phyloP scores from a whole-genome alignment of 2,329 filamentous ascomycete species.

The Claviceps arundinis region DNA sequence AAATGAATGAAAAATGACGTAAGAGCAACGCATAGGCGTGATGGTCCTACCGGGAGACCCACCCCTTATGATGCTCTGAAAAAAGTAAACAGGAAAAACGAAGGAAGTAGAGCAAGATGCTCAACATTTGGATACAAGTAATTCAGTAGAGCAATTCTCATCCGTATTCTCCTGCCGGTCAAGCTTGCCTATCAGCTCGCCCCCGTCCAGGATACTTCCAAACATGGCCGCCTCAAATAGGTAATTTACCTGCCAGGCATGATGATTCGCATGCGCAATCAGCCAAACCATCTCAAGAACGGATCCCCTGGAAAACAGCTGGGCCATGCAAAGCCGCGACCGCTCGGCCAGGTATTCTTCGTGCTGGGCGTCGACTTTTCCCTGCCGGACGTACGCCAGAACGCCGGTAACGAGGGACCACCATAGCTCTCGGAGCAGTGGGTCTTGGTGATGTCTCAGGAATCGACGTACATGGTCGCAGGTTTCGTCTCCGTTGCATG shows the following conservation, averaged over 20 bases:
- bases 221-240: conserved; percentile 21
- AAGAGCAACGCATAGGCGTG: too few species aligned
- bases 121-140: background rate
- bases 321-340: conserved; percentile 9
- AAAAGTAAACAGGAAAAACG: too few species aligned
- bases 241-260: conserved; percentile 19
- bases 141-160: background rate
- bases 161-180: conserved; percentile 9
- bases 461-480: conserved; percentile 10
- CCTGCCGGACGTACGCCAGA: conserved; percentile 9
- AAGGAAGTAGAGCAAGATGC: background rate
- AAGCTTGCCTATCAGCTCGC: conserved; percentile 16
- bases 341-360: conserved; percentile 8
- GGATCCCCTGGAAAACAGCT: conserved; percentile 11
- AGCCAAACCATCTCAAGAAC: conserved; percentile 11
- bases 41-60: background rate
- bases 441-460: conserved; percentile 2
- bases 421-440: conserved; percentile 9
- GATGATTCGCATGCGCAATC: conserved; percentile 10
- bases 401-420: conserved; percentile 8
- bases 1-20: too few species aligned
- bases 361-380: conserved; percentile 7
- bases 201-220: conserved; percentile 18
- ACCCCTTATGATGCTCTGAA: too few species aligned
- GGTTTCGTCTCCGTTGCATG: conserved; percentile 10